Evolutionary conservation across 2,329 filamentous ascomycete genomes (phyloP), one percentile per base, ranked within the genome.

Genomic region (Claviceps paspali): DNA sequence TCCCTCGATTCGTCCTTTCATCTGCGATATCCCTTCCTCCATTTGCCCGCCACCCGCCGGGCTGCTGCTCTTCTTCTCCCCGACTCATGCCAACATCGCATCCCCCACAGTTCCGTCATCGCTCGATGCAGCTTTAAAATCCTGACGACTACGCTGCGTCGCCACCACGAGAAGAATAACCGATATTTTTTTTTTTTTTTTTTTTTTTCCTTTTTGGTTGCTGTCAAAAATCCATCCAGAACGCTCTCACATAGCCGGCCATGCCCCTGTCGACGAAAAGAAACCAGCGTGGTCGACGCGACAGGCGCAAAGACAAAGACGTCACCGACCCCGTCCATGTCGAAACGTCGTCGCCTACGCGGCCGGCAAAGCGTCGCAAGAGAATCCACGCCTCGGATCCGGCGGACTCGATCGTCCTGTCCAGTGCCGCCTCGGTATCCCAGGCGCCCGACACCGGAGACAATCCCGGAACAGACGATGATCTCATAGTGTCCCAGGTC

Each of bases 301-400:
- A 62, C 38, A 42, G 52, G 43, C 59, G 59, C 45, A 57, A 55
- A 43, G 54, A 55, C 45, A 52, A 53, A 36, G 52, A 56, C 31
- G 49, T 52, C 30, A 47, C 53, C 21, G 42, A 52, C 38, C 49
- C 52, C 29, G 43, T 48, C 29, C 62, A 69, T 31, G 59, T 53
- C 35, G 64, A 69, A 30, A 63, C 67, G 33, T 72, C 73, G 19
- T 78, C 74, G 4, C 73, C 74, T 11, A 70, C 65, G 41, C 67
- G 73, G 38, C 73, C 74, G n/a, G 60, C 66, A 9, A 79, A 79
- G 61, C 72, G 74, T 50, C 70, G 74, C 58, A 78, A 68, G 61
- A 74, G 71, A 65, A 71, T 42, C 22, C 34, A 28, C 6, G 47
- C 45, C 27, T 38, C 45, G 27, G 31, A 39, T 29, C 18, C 41